These are phyloP conservation scores for Hansenula anomala DNA, from an alignment of 1,139 yeast species.

Conservation along the genomic window DNA sequence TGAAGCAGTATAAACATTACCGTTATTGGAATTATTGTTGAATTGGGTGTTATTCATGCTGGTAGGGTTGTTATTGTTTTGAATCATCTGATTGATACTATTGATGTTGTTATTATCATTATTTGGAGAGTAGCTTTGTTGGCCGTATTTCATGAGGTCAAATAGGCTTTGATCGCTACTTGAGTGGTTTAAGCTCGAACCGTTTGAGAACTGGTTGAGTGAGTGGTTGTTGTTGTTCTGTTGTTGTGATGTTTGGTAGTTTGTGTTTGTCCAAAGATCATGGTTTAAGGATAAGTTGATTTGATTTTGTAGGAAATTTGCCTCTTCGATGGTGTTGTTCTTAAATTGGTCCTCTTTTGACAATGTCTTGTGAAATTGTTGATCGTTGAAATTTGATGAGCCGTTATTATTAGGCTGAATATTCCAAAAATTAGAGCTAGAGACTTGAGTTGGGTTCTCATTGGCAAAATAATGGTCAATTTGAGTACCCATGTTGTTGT, in stretches of 20 bases:
- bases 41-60: not conserved
- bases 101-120: too few relatives aligned
- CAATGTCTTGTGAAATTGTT: too few relatives aligned
- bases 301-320: not conserved
- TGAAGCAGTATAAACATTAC: not conserved
- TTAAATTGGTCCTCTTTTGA: not conserved
- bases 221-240: too few relatives aligned
- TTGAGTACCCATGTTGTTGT: conserved; percentile 1
- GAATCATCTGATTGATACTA: not conserved
- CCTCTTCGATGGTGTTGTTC: conserved; percentile 1
- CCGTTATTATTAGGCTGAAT: not conserved
- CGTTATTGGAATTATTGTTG: not conserved
- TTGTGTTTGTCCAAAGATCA: conserved; percentile 1
- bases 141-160: conserved; percentile 1
- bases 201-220: too few relatives aligned
- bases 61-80: not conserved
- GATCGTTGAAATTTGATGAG: not conserved
- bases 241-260: too few relatives aligned
- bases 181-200: not conserved
- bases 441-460: not conserved
- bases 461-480: conserved; percentile 1
- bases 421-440: conserved; percentile 1
- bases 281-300: not conserved
- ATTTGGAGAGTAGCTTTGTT: too few relatives aligned
- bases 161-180: conserved; percentile 1